Evolutionary conservation across 192 early-diverging fungal genomes (phyloP).

Genomic region (Lunasporangiospora selenospora): DNA sequence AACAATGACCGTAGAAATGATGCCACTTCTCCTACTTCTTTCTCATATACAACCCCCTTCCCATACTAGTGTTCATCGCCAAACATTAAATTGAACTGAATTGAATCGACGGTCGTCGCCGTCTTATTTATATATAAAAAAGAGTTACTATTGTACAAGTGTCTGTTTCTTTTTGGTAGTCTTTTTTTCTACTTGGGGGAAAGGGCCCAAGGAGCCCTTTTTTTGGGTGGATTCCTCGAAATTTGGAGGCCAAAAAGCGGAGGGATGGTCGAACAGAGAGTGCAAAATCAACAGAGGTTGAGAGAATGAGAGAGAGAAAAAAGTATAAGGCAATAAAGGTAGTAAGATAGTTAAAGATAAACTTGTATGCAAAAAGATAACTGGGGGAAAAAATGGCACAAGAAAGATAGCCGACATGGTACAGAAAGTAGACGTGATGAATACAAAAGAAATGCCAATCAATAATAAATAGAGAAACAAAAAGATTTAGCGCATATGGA

Average conservation of each 20-base stretch:
- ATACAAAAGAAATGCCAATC: slow-evolving; percentile 7
- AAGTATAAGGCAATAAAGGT: not conserved
- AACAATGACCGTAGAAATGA: no score
- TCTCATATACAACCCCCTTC: not conserved
- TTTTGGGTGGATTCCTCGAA: not conserved
- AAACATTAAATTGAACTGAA: no score
- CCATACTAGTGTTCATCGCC: not conserved
- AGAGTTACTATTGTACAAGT: no score
- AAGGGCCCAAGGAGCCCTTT: not conserved
- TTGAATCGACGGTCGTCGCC: no score
- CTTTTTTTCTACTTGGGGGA: not conserved
- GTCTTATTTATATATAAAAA: no score
- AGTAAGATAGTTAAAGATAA: not conserved
- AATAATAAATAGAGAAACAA: no score
- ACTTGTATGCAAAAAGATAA: not conserved
- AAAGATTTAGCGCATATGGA: no score
- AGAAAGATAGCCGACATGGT: not conserved
- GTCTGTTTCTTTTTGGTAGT: not conserved
- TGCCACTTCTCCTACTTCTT: not conserved
- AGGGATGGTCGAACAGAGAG: not conserved
- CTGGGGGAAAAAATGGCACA: not conserved
- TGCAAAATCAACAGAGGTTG: not conserved
- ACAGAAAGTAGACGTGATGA: not conserved
- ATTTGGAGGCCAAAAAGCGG: not conserved
- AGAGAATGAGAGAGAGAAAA: not conserved